Percentiles rank a stretch among this genome's conserved stretches.
These are phyloP conservation scores for Herpetomonas samuelpessoai DNA, from an alignment of 208 protist genomes.

Conservation along the genomic window DNA sequence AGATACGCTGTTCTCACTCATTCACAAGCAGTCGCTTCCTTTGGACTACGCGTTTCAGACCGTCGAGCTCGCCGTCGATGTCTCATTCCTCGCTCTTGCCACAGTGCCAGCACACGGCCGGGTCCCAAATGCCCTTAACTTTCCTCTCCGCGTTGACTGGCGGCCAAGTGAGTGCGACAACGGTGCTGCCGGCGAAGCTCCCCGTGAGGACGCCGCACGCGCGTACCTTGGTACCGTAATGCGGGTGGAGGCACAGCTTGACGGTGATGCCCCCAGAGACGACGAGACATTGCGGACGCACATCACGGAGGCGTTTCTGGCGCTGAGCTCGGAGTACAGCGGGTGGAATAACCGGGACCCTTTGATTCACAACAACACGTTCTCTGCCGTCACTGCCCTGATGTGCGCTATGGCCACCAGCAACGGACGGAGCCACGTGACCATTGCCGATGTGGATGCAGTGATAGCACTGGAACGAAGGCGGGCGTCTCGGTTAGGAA, in stretches of 20 bases:
- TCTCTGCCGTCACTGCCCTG: slow-evolving; percentile 59
- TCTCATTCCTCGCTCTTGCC: slow-evolving; percentile 57
- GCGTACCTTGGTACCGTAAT: too few species aligned
- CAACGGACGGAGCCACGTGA: slow-evolving; percentile 36
- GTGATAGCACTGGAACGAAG: slow-evolving; percentile 40
- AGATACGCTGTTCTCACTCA: slow-evolving; percentile 49
- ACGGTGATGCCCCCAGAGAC: slow-evolving; percentile 6
- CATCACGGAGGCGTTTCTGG: slow-evolving; percentile 42
- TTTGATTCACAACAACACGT: slow-evolving; percentile 86
- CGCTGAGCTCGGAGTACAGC: slow-evolving; percentile 24
- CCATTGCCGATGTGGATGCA: slow-evolving; percentile 38
- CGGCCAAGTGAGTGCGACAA: too few species aligned
- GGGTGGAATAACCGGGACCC: slow-evolving; percentile 77
- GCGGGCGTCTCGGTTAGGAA: too few species aligned
- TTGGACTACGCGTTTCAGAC: slow-evolving; percentile 74
- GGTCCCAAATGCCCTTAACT: slow-evolving; percentile 21
- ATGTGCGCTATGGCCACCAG: slow-evolving; percentile 67
- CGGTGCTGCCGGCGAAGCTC: too few species aligned
- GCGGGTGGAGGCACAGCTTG: neutral
- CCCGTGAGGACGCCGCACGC: too few species aligned
- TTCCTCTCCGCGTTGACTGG: slow-evolving; percentile 41
- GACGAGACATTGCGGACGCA: slow-evolving; percentile 13
- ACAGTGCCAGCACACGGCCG: slow-evolving; percentile 8
- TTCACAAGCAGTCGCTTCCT: slow-evolving; percentile 63
- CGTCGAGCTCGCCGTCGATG: slow-evolving; percentile 56